A percentile compares a stretch with the other conserved stretches of the same genome.
Conservation (phyloP, 2,329 filamentous ascomycete species). For the Westerdykella aurantiaca region DNA sequence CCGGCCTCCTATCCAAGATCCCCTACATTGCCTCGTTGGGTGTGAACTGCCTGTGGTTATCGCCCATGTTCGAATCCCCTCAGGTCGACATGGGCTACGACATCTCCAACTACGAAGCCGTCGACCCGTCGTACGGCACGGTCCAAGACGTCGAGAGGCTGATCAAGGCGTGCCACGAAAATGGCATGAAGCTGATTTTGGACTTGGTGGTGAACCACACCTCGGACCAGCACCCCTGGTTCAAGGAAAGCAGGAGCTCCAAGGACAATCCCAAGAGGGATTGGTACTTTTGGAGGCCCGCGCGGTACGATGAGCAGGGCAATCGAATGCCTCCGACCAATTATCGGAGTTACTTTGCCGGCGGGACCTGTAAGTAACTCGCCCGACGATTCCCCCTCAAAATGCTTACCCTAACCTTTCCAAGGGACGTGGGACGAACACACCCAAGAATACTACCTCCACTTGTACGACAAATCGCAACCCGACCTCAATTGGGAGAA, state of each 20-base stretch:
- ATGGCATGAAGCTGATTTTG: conserved; percentile 65
- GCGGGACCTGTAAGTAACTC: conserved; percentile 20
- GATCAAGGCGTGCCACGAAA: conserved; percentile 54
- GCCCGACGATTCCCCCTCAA: conserved; percentile 3
- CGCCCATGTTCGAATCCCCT: conserved; percentile 60
- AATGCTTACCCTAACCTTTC: background rate
- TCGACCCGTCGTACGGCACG: conserved; percentile 62
- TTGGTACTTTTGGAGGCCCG: conserved; percentile 65
- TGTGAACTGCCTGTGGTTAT: conserved; percentile 61
- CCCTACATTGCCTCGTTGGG: conserved; percentile 53
- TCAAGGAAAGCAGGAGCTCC: conserved; percentile 58
- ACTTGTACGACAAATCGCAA: conserved; percentile 44
- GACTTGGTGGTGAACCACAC: conserved; percentile 77
- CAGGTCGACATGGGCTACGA: conserved; percentile 68
- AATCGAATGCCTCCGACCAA: conserved; percentile 56
- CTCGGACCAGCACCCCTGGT: conserved; percentile 66
- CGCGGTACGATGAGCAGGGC: conserved; percentile 49
- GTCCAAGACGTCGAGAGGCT: conserved; percentile 60
- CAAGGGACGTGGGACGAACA: conserved; percentile 42
- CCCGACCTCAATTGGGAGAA: conserved; percentile 48
- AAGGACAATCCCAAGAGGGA: conserved; percentile 59
- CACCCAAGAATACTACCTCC: conserved; percentile 44
- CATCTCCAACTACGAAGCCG: conserved; percentile 60
- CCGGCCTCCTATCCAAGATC: conserved; percentile 58
- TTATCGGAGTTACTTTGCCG: conserved; percentile 39